Evolutionary conservation across 495 filamentous ascomycete species (phyloP).

Genomic region (Aspergillus sparsus): DNA sequence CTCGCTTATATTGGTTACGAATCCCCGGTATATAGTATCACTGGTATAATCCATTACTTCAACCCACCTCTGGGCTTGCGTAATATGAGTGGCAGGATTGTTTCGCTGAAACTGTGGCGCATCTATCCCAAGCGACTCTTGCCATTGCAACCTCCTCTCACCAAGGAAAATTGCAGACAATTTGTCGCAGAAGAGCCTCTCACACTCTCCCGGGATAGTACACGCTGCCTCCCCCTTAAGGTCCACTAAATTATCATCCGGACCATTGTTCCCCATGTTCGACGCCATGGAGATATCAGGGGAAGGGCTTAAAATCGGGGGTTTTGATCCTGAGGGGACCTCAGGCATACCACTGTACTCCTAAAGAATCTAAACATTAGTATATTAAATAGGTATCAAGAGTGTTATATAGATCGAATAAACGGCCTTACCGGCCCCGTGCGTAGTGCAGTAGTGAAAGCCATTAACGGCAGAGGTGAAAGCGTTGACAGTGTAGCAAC

Average conservation of each 20-base stretch:
- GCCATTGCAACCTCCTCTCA: constrained; percentile 72
- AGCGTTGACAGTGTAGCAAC: constrained; percentile 71
- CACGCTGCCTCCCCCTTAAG: constrained; percentile 86
- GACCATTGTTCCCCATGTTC: constrained; percentile 57
- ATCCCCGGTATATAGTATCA: constrained; percentile 80
- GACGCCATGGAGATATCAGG: constrained; percentile 65
- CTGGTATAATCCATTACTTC: constrained; percentile 90
- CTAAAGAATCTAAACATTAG: constrained; percentile 37
- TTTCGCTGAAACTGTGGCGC: constrained; percentile 46
- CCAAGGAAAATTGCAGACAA: constrained; percentile 90
- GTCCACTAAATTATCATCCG: constrained; percentile 41
- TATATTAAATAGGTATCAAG: constrained; percentile 4
- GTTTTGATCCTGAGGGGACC: constrained; percentile 80
- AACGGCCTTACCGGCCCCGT: constrained; percentile 63
- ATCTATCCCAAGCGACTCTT: constrained; percentile 79
- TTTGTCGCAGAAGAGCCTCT: constrained; percentile 98
- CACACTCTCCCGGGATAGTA: constrained; percentile 98
- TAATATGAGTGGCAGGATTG: constrained; percentile 27
- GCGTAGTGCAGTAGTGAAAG: constrained; percentile 94
- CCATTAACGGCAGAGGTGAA: constrained; percentile 63
- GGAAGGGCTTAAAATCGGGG: constrained; percentile 79
- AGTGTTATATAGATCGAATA: constrained; percentile 3
- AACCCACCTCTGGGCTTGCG: constrained; percentile 57
- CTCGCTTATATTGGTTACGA: constrained; percentile 62
- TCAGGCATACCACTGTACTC: constrained; percentile 97